Percentiles rank a stretch among this genome's conserved stretches.
Evolutionary conservation across 1,139 yeast genomes (phyloP).

Genomic region (Yamadazyma pseudoaaseri): DNA sequence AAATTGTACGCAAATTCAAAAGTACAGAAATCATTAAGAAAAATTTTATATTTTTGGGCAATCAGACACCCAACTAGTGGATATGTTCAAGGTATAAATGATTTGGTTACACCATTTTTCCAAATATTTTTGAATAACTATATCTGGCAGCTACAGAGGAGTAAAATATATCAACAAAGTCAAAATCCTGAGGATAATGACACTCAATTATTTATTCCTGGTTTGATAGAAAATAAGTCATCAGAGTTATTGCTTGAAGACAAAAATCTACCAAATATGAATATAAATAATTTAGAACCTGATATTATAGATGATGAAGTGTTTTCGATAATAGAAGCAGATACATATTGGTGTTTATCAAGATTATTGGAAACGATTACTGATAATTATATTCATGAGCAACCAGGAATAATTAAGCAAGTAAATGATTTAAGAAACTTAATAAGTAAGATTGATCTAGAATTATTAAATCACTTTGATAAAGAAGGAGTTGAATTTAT

Average conservation of each 20-base stretch:
- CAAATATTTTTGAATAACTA: constrained; percentile 82
- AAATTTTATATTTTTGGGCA: constrained; percentile 90
- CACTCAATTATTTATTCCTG: constrained; percentile 33
- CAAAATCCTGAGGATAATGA: constrained; percentile 22
- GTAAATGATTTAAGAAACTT: constrained; percentile 77
- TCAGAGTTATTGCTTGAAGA: constrained; percentile 30
- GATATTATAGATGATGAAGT: constrained; percentile 51
- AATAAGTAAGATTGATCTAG: constrained; percentile 75
- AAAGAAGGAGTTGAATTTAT: constrained; percentile 84
- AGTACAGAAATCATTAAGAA: constrained; percentile 77
- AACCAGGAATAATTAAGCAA: constrained; percentile 94
- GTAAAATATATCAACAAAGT: constrained; percentile 15
- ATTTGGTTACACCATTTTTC: constrained; percentile 88
- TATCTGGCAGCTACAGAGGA: constrained; percentile 44
- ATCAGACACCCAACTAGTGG: constrained; percentile 98
- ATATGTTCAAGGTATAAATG: constrained; percentile 98
- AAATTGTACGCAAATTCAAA: constrained; percentile 65
- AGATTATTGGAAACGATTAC: constrained; percentile 90
- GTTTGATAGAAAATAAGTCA: constrained; percentile 25
- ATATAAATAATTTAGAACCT: constrained; percentile 58
- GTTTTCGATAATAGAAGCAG: constrained; percentile 68
- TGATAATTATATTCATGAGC: constrained; percentile 95
- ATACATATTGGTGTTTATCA: constrained; percentile 94
- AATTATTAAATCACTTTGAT: constrained; percentile 71
- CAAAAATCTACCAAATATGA: constrained; percentile 22